Conservation (phyloP, 176 grass and related monocot genomes). For the Bolboschoenus planiculmis region DNA sequence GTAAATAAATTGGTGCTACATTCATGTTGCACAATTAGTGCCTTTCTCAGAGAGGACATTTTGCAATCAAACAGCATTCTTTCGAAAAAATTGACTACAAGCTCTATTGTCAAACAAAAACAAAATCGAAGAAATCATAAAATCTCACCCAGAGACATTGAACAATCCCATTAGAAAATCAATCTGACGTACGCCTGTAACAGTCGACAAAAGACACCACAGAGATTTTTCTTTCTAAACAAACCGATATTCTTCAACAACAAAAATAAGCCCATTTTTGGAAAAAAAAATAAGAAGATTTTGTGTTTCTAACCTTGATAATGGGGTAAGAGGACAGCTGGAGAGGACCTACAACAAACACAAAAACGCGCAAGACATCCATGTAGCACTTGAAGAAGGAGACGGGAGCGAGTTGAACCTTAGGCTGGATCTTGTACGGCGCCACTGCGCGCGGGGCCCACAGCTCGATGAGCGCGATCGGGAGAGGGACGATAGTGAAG, state of each 20-base stretch:
- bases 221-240: background rate
- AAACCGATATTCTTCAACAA: background rate
- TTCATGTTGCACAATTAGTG: background rate
- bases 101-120: background rate
- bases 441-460: conserved; percentile 32
- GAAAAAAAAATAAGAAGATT: background rate
- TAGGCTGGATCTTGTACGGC: conserved; percentile 79
- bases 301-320: conserved; percentile 47
- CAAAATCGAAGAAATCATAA: background rate
- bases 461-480: conserved; percentile 72
- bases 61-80: background rate
- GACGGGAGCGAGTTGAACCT: conserved; percentile 37
- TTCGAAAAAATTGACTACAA: background rate
- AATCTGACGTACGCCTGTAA: too few relatives aligned
- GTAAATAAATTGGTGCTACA: background rate
- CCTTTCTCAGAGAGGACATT: background rate
- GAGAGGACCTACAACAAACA: conserved; percentile 68
- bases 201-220: too few relatives aligned
- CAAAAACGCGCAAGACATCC: conserved; percentile 58
- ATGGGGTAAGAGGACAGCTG: conserved; percentile 64
- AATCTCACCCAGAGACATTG: background rate
- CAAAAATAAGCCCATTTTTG: background rate
- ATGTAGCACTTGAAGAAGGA: conserved; percentile 67
- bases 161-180: background rate
- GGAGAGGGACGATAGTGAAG: conserved; percentile 73